A percentile compares a stretch with the other conserved stretches of the same genome.
phyloP scores from a whole-genome alignment of 1,284 basidiomycete genomes.

The Exsudoporus floridanus region DNA sequence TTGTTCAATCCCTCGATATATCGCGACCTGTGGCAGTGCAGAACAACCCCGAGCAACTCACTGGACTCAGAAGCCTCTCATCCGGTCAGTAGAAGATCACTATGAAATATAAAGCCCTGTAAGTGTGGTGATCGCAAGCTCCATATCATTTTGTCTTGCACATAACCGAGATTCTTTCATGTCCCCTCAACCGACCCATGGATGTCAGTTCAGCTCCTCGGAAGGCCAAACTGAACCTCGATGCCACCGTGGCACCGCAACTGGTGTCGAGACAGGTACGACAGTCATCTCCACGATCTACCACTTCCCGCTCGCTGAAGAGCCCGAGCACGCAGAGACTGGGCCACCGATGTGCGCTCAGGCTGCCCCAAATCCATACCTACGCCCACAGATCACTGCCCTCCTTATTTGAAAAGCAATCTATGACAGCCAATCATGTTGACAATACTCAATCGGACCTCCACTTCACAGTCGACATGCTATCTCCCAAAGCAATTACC shows the following conservation, averaged over 20 bases:
- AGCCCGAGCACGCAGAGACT: slow-evolving; percentile 6
- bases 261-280: background rate
- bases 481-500: too few relatives aligned
- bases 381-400: slow-evolving; percentile 21
- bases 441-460: too few relatives aligned
- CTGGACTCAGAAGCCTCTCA: too few relatives aligned
- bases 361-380: background rate
- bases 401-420: slow-evolving; percentile 53
- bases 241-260: slow-evolving; percentile 39
- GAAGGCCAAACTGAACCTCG: slow-evolving; percentile 64
- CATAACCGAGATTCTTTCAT: slow-evolving; percentile 4
- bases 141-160: background rate
- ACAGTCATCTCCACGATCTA: slow-evolving; percentile 32
- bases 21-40: too few relatives aligned
- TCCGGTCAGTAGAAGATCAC: too few relatives aligned
- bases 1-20: too few relatives aligned
- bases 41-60: too few relatives aligned
- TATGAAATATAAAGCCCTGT: too few relatives aligned
- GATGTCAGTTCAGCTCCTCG: slow-evolving; percentile 69
- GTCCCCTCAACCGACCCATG: slow-evolving; percentile 67
- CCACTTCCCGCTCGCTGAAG: slow-evolving; percentile 6
- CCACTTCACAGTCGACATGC: too few relatives aligned
- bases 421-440: too few relatives aligned
- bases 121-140: too few relatives aligned
- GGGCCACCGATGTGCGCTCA: slow-evolving; percentile 16